These are phyloP conservation scores for Torulaspora gathmanii DNA, from an alignment of 805 yeast species.

Conservation along the genomic window DNA sequence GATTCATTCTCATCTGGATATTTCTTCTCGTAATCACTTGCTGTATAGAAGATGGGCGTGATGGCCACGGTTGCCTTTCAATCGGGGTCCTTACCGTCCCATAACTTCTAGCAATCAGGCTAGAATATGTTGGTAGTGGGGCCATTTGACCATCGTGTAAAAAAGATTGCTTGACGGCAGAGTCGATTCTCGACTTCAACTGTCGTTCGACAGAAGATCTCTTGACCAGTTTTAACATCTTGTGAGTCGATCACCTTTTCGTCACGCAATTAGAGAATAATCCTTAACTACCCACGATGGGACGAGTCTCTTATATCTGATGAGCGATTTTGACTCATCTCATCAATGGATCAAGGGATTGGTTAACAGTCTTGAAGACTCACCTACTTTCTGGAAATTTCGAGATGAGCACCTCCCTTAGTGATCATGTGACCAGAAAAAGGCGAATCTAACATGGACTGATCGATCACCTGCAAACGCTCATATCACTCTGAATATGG, in stretches of 20 bases:
- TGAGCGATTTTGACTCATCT: slow-evolving; percentile 7
- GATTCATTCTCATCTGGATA: slow-evolving; percentile 38
- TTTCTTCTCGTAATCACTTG: slow-evolving; percentile 1
- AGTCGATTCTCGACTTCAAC: slow-evolving; percentile 5
- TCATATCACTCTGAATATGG: slow-evolving; percentile 8
- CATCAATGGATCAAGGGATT: not conserved
- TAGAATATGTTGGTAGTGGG: not conserved
- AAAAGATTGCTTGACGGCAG: slow-evolving; percentile 2
- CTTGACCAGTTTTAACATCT: slow-evolving; percentile 11
- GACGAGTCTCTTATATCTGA: slow-evolving; percentile 1
- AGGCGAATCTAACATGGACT: too few relatives aligned
- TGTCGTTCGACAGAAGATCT: slow-evolving; percentile 12
- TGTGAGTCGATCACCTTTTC: not conserved
- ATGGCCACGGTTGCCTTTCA: not conserved
- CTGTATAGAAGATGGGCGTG: not conserved
- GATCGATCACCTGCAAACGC: too few relatives aligned
- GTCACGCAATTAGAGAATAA: not conserved
- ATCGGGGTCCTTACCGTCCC: not conserved
- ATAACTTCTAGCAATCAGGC: not conserved
- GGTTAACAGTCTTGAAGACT: slow-evolving; percentile 4
- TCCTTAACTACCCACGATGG: not conserved
- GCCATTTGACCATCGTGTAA: not conserved
- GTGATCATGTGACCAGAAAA: slow-evolving; percentile 1
- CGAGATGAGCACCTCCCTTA: not conserved
- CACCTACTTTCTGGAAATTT: slow-evolving; percentile 10